Percentiles rank a stretch among this genome's conserved stretches.
Evolutionary conservation across 2,329 filamentous ascomycete species (phyloP).

Genomic region (Pseudogymnoascus destructans): DNA sequence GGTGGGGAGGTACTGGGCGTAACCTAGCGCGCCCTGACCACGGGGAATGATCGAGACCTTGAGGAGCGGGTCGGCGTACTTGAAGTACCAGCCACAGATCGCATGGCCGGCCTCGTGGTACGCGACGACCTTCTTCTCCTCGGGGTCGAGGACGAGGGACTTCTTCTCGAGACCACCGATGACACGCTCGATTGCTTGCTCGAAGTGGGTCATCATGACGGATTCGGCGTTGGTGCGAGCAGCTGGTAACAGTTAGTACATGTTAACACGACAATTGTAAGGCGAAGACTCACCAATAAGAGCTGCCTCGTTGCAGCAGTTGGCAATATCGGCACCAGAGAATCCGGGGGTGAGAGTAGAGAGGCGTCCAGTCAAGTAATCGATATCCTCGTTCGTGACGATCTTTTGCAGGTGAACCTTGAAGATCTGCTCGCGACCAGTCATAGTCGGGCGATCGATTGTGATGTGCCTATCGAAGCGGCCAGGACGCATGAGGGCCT

Average conservation of each 20-base stretch:
- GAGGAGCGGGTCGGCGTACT: slow-evolving; percentile 88
- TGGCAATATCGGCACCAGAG: slow-evolving; percentile 94
- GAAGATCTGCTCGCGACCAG: slow-evolving; percentile 92
- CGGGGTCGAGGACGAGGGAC: slow-evolving; percentile 79
- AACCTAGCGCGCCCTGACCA: slow-evolving; percentile 83
- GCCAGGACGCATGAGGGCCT: slow-evolving; percentile 89
- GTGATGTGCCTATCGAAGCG: slow-evolving; percentile 94
- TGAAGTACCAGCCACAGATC: slow-evolving; percentile 96
- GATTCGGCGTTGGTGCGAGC: slow-evolving; percentile 68
- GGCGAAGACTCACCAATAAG: slow-evolving; percentile 62
- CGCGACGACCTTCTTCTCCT: slow-evolving; percentile 90
- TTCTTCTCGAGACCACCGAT: slow-evolving; percentile 96
- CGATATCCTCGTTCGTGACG: slow-evolving; percentile 78
- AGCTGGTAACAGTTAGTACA: slow-evolving; percentile 44
- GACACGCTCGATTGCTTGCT: slow-evolving; percentile 94
- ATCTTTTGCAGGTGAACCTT: slow-evolving; percentile 89
- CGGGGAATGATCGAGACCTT: slow-evolving; percentile 98
- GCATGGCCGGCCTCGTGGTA: slow-evolving; percentile 98
- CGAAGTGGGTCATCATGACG: slow-evolving; percentile 83
- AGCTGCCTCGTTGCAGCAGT: slow-evolving; percentile 95
- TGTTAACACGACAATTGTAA: not conserved
- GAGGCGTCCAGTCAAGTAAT: slow-evolving; percentile 76
- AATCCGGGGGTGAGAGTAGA: slow-evolving; percentile 91
- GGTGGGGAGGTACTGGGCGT: slow-evolving; percentile 90
- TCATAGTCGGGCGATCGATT: slow-evolving; percentile 93